Percentiles rank a stretch among this genome's conserved stretches.
Evolutionary conservation across 2,329 filamentous ascomycete species (phyloP).

Genomic region (Cephalotrichum gorgonifer): DNA sequence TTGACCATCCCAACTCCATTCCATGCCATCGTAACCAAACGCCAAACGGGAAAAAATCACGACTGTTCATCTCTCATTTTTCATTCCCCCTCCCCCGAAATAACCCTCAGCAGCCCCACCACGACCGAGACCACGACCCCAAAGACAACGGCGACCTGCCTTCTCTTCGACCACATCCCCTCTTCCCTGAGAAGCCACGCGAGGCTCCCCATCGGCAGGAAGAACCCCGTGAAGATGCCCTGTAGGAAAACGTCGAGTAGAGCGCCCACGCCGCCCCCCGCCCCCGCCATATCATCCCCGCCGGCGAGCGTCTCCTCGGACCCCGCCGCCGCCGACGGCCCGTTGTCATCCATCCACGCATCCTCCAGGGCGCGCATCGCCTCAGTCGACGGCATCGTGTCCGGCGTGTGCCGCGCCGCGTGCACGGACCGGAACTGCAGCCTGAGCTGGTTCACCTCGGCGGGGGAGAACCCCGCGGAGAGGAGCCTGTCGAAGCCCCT

Average conservation of each 20-base stretch:
- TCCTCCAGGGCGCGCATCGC: conserved; percentile 75
- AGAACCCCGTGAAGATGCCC: conserved; percentile 85
- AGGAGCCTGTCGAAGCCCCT: conserved; percentile 85
- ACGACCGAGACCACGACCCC: conserved; percentile 45
- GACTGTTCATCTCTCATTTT: background rate
- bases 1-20: background rate
- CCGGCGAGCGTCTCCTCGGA: conserved; percentile 18
- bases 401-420: conserved; percentile 70
- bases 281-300: conserved; percentile 39
- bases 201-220: conserved; percentile 82
- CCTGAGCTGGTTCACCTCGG: conserved; percentile 75
- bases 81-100: conserved; percentile 15
- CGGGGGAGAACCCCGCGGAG: conserved; percentile 65
- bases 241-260: conserved; percentile 78
- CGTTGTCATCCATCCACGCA: conserved; percentile 73
- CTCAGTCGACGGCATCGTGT: conserved; percentile 74
- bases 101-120: conserved; percentile 22
- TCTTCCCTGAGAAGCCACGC: conserved; percentile 81
- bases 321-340: conserved; percentile 20
- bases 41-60: background rate
- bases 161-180: conserved; percentile 74
- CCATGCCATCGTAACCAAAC: background rate
- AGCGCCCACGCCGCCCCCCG: conserved; percentile 34
- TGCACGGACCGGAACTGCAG: conserved; percentile 85
- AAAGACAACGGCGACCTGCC: conserved; percentile 77